Evolutionary conservation across 805 yeast genomes (phyloP).

Genomic region (Lipomyces chichibuensis): DNA sequence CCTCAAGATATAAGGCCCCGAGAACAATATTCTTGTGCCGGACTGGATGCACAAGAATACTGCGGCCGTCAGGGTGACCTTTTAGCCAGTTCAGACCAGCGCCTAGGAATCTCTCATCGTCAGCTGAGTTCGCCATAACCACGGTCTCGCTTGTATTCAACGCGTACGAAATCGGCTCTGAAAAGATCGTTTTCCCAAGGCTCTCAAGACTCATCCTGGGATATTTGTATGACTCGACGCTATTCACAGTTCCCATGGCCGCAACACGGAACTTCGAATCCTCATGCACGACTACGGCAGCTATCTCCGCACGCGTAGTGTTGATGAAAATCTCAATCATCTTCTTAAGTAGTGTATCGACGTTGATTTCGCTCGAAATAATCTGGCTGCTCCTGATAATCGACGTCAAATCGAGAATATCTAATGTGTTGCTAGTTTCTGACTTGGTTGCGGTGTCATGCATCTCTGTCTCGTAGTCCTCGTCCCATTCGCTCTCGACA

Average conservation of each 20-base stretch:
- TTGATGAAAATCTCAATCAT: constrained; percentile 36
- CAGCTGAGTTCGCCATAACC: constrained; percentile 23
- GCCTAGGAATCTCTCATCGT: constrained; percentile 29
- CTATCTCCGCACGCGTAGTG: constrained; percentile 34
- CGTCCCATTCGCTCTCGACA: neutral
- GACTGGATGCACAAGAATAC: constrained; percentile 35
- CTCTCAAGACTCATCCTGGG: constrained; percentile 20
- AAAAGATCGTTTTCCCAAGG: constrained; percentile 12
- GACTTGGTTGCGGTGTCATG: neutral
- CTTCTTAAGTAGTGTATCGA: constrained; percentile 31
- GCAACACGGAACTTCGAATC: constrained; percentile 30
- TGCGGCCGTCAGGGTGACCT: constrained; percentile 30
- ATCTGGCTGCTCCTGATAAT: constrained; percentile 36
- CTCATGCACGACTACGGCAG: constrained; percentile 32
- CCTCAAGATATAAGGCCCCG: constrained; percentile 37
- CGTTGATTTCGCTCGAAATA: constrained; percentile 36
- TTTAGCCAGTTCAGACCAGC: constrained; percentile 24
- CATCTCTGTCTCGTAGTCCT: neutral
- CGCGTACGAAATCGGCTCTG: constrained; percentile 25
- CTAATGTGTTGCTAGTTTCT: constrained; percentile 20
- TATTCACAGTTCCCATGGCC: constrained; percentile 30
- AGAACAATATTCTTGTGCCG: constrained; percentile 27
- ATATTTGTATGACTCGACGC: constrained; percentile 18
- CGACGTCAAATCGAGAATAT: constrained; percentile 36
- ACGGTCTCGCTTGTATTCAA: constrained; percentile 31